These are phyloP conservation scores for Erysiphe pulchra DNA, from an alignment of 2,329 filamentous ascomycete genomes.

Conservation along the genomic window DNA sequence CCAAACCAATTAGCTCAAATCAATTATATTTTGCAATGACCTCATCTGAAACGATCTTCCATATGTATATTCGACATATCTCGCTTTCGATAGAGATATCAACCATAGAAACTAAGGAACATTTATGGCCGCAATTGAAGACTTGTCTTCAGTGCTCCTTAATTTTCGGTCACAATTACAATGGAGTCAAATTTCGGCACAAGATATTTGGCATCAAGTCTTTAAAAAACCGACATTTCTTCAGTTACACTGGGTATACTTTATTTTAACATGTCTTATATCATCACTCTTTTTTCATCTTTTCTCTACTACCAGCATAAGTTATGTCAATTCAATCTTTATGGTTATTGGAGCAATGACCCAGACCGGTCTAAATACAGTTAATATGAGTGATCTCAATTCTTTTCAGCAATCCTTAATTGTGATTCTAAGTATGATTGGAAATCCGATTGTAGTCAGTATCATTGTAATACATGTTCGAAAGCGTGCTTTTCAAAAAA, in stretches of 20 bases:
- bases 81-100: too few relatives aligned
- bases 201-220: too few relatives aligned
- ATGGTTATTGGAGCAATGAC: conserved; percentile 41
- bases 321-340: conserved; percentile 40
- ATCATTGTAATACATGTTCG: conserved; percentile 35
- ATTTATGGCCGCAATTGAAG: too few relatives aligned
- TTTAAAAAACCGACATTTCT: conserved; percentile 25
- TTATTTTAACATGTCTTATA: conserved; percentile 27
- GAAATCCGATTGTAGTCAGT: conserved; percentile 40
- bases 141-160: too few relatives aligned
- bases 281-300: conserved; percentile 35
- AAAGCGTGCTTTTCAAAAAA: conserved; percentile 30
- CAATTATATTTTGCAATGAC: too few relatives aligned
- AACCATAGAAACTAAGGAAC: too few relatives aligned
- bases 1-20: too few relatives aligned
- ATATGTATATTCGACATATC: too few relatives aligned
- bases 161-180: too few relatives aligned
- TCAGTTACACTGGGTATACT: conserved; percentile 41
- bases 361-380: conserved; percentile 39
- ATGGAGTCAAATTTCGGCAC: too few relatives aligned
- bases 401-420: conserved; percentile 42
- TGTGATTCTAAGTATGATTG: conserved; percentile 37
- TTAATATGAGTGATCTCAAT: conserved; percentile 35
- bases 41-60: too few relatives aligned
- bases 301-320: conserved; percentile 24